A percentile compares a stretch with the other conserved stretches of the same genome.
Conservation (phyloP, 257 asterid species). For the Fraxinus pennsylvanica region DNA sequence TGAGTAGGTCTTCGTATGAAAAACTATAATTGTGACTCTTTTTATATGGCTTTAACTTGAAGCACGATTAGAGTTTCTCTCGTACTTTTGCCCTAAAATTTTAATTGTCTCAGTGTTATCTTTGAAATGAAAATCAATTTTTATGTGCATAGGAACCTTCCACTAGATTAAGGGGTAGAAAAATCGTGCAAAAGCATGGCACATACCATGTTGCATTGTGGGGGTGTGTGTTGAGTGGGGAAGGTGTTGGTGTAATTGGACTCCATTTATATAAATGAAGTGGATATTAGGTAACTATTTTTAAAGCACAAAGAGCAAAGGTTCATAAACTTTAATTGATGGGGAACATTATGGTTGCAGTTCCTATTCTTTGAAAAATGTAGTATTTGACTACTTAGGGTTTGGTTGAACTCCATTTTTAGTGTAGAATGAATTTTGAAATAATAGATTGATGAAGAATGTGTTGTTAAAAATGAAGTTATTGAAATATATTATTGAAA, state of each 20-base stretch:
- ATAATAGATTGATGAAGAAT: no score
- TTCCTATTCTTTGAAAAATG: background rate
- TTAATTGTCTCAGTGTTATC: slow-evolving; percentile 14
- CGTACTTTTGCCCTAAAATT: slow-evolving; percentile 26
- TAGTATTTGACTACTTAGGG: background rate
- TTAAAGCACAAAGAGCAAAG: background rate
- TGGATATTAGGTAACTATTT: background rate
- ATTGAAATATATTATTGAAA: no score
- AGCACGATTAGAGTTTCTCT: slow-evolving; percentile 11
- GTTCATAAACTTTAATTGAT: background rate
- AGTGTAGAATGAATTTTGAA: no score
- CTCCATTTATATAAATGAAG: background rate
- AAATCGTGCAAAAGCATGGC: background rate
- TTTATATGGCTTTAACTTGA: background rate
- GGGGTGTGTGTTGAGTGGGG: background rate
- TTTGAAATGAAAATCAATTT: slow-evolving; percentile 46
- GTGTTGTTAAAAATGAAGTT: no score
- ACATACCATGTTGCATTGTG: background rate
- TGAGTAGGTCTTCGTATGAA: no score
- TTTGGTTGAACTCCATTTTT: no score
- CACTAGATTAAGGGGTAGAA: slow-evolving; percentile 10
- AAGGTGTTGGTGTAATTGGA: background rate
- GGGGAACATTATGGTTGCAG: background rate
- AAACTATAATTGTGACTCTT: background rate
- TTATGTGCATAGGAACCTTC: slow-evolving; percentile 33